Percentiles rank a stretch among this genome's conserved stretches.
phyloP scores from a whole-genome alignment of 345 rosid species.

The Arabidopsis arenosa region DNA sequence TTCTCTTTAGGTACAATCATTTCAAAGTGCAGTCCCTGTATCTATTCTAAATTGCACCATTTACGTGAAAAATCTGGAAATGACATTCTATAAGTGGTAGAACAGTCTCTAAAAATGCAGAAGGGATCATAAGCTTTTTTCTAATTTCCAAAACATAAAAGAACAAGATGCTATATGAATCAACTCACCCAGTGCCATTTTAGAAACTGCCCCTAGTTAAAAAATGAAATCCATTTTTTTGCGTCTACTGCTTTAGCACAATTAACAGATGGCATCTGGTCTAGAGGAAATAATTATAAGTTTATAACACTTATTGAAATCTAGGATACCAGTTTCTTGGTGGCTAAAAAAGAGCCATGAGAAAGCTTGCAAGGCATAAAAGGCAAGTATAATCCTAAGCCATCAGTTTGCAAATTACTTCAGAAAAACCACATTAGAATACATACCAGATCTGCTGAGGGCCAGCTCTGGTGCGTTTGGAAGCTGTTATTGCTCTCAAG shows the following conservation, averaged over 20 bases:
- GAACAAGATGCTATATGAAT: conserved; percentile 13
- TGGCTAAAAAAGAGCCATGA: conserved; percentile 24
- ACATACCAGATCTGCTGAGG: conserved; percentile 83
- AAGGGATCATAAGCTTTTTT: conserved; percentile 12
- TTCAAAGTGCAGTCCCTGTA: conserved; percentile 22
- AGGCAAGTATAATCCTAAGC: conserved; percentile 27
- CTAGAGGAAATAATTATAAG: conserved; percentile 15
- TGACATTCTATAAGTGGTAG: conserved; percentile 4
- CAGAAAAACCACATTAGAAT: conserved; percentile 23
- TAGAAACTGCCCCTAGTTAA: not conserved
- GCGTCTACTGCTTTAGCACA: conserved; percentile 18
- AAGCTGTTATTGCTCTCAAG: conserved; percentile 86
- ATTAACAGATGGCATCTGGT: conserved; percentile 14
- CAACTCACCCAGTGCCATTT: conserved; percentile 21
- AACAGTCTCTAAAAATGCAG: conserved; percentile 14
- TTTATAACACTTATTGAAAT: conserved; percentile 23
- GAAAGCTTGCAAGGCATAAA: conserved; percentile 26
- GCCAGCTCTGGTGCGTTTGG: conserved; percentile 83
- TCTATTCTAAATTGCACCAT: conserved; percentile 26
- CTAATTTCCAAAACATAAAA: conserved; percentile 12
- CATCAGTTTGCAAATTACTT: conserved; percentile 25
- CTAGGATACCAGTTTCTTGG: conserved; percentile 9
- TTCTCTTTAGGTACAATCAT: conserved; percentile 15
- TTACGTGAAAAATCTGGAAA: conserved; percentile 6
- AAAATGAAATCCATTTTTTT: not conserved